Evolutionary conservation across 73 alveolate genomes (phyloP), one percentile per base, ranked within the genome.

Genomic region (Uronychia setigera): DNA sequence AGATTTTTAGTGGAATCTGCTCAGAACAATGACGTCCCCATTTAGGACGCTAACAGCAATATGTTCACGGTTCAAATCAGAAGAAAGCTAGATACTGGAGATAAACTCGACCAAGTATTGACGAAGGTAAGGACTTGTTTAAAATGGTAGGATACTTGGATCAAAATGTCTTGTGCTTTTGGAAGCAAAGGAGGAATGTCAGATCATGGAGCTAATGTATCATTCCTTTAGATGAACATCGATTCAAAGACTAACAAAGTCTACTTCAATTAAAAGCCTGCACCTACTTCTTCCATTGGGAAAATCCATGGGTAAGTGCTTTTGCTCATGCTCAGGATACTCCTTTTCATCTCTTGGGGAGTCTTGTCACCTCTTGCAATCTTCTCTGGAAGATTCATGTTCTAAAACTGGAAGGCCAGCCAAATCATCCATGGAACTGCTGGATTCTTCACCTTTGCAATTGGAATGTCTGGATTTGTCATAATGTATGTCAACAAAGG

Each of bases 261-360:
- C 67, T 46, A 46, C 67, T 46, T 46, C 67, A 46, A 46, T 19
- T 11, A 19, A 5, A 46, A 11, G 5, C 67, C 67, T 11, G 19
- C 67, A 46, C n/a, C 5, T 19, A 46, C 5, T 46, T 5, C n/a
- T 11, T 5, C 19, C 67, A 46, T 46, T 19, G 19, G n/a, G 67
- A 46, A 46, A 19, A 46, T 46, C 19, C 67, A 46, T 19, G 67
- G 67, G 67, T 46, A 46, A 46, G 67, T 46, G 5, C 19, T 46
- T 46, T 19, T 46, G 67, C n/a, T 11, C 67, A 46, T 11, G 67
- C 5, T 46, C 19, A 46, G 67, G 67, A 46, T 46, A 46, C 19
- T 46, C 67, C 67, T 11, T 5, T 46, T 46, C 19, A 46, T 46
- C 67, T 46, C 81, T 76, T 76, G 81, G 81, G 81, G 81, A 29